Evolutionary conservation across 352 stramenopile species (phyloP).

Genomic region (Globisporangium nagaii): DNA sequence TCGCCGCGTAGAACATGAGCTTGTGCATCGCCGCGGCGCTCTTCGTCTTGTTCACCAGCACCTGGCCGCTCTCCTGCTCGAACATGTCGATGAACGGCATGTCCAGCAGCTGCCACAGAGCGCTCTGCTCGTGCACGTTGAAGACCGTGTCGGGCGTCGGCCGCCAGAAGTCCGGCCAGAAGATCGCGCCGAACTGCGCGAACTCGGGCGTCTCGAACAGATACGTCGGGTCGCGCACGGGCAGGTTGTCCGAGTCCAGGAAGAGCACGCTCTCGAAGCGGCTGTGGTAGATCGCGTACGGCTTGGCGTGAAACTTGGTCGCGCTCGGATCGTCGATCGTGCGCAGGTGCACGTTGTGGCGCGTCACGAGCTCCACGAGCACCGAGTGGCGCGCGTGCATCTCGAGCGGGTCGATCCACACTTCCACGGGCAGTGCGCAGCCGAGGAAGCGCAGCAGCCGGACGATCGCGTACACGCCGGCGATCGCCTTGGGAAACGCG

Average conservation of each 20-base stretch:
- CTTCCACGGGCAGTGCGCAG: slow-evolving; percentile 41
- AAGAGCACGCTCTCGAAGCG: slow-evolving; percentile 75
- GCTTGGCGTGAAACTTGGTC: slow-evolving; percentile 73
- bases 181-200: slow-evolving; percentile 50
- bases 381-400: slow-evolving; percentile 58
- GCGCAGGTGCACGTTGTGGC: slow-evolving; percentile 53
- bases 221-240: slow-evolving; percentile 72
- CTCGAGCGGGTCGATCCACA: slow-evolving; percentile 49
- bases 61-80: slow-evolving; percentile 77
- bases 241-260: slow-evolving; percentile 81
- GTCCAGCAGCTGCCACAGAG: slow-evolving; percentile 64
- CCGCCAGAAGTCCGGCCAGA: slow-evolving; percentile 86
- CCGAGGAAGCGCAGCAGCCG: slow-evolving; percentile 40
- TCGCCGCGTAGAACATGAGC: slow-evolving; percentile 77
- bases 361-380: slow-evolving; percentile 38
- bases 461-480: slow-evolving; percentile 67
- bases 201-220: slow-evolving; percentile 73
- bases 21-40: slow-evolving; percentile 40
- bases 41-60: slow-evolving; percentile 56
- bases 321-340: slow-evolving; percentile 53
- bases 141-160: slow-evolving; percentile 52
- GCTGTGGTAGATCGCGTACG: slow-evolving; percentile 72
- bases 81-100: slow-evolving; percentile 87
- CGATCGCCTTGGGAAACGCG: slow-evolving; percentile 59
- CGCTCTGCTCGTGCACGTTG: slow-evolving; percentile 68